Percentiles rank a stretch among this genome's conserved stretches.
Evolutionary conservation across 495 filamentous ascomycete genomes (phyloP).

Genomic region (Chaetomium fimeti): DNA sequence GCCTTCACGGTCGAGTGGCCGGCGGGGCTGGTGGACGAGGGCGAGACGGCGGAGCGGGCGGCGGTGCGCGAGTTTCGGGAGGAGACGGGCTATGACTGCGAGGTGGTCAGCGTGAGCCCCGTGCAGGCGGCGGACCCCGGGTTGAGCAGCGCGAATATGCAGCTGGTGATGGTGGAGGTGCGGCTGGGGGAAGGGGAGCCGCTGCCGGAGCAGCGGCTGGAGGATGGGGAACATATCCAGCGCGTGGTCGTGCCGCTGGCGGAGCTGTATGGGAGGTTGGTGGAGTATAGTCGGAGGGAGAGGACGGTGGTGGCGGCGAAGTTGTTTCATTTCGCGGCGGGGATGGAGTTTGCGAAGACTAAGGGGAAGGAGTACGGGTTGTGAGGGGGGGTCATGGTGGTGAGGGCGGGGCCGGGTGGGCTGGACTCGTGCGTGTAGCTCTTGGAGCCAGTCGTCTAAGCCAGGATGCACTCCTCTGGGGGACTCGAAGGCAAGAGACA

Average conservation of each 20-base stretch:
- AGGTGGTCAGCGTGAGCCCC: constrained; percentile 36
- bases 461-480: too few relatives aligned
- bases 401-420: background rate
- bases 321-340: constrained; percentile 47
- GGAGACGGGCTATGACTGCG: constrained; percentile 74
- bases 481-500: too few relatives aligned
- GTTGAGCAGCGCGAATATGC: constrained; percentile 79
- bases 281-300: constrained; percentile 44
- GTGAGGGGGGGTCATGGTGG: constrained; percentile 5
- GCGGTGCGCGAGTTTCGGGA: constrained; percentile 84
- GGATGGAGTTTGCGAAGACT: constrained; percentile 44
- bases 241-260: constrained; percentile 69
- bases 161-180: constrained; percentile 75
- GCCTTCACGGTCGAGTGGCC: constrained; percentile 78
- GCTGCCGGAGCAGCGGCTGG: constrained; percentile 63
- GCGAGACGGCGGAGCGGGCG: constrained; percentile 72
- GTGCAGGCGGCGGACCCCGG: constrained; percentile 53
- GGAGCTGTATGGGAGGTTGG: constrained; percentile 51
- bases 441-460: too few relatives aligned
- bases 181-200: constrained; percentile 59
- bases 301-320: constrained; percentile 43
- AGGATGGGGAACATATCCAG: constrained; percentile 83
- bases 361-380: constrained; percentile 36
- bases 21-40: constrained; percentile 76
- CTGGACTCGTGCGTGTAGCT: background rate